Percentiles rank a stretch among this genome's conserved stretches.
Conservation (phyloP, 352 stramenopile genomes). For the Globisporangium yorkense region DNA sequence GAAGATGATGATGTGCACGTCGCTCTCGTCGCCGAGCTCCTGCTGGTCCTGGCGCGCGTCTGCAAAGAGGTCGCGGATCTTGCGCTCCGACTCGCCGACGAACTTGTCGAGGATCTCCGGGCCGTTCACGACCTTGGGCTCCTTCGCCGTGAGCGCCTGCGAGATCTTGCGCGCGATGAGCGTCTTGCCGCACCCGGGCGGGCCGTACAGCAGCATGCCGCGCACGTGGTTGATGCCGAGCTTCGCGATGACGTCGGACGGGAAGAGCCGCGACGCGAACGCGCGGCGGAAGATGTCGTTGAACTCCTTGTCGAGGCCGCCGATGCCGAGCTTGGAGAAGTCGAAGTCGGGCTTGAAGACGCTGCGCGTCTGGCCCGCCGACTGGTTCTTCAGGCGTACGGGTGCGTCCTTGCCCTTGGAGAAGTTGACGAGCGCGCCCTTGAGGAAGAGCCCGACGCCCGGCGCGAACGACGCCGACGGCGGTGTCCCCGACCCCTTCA, state of each 20-base stretch:
- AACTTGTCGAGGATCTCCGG: slow-evolving; percentile 99
- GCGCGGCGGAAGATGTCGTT: slow-evolving; percentile 99
- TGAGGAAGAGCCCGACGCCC: slow-evolving; percentile 45
- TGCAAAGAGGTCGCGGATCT: slow-evolving; percentile 97
- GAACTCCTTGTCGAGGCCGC: slow-evolving; percentile 98
- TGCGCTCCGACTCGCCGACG: slow-evolving; percentile 97
- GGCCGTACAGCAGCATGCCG: slow-evolving; percentile 87
- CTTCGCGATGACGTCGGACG: slow-evolving; percentile 93
- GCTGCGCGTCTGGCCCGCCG: slow-evolving; percentile 55
- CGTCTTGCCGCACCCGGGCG: slow-evolving; percentile 93
- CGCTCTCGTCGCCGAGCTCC: slow-evolving; percentile 93
- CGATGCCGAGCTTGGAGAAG: slow-evolving; percentile 98
- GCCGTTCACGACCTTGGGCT: slow-evolving; percentile 98
- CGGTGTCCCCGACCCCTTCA: neutral
- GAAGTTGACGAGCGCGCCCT: slow-evolving; percentile 70
- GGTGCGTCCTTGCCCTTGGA: slow-evolving; percentile 72
- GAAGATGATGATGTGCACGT: slow-evolving; percentile 99
- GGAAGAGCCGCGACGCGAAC: slow-evolving; percentile 97
- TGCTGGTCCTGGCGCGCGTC: slow-evolving; percentile 89
- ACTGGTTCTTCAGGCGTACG: slow-evolving; percentile 77
- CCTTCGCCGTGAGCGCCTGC: slow-evolving; percentile 93
- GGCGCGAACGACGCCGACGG: slow-evolving; percentile 26
- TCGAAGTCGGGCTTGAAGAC: slow-evolving; percentile 97
- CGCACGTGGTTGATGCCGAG: slow-evolving; percentile 99
- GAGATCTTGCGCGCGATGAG: slow-evolving; percentile 98